A percentile compares a stretch with the other conserved stretches of the same genome.
Evolutionary conservation across 352 stramenopile genomes (phyloP).

Genomic region (Pythium phragmitis): DNA sequence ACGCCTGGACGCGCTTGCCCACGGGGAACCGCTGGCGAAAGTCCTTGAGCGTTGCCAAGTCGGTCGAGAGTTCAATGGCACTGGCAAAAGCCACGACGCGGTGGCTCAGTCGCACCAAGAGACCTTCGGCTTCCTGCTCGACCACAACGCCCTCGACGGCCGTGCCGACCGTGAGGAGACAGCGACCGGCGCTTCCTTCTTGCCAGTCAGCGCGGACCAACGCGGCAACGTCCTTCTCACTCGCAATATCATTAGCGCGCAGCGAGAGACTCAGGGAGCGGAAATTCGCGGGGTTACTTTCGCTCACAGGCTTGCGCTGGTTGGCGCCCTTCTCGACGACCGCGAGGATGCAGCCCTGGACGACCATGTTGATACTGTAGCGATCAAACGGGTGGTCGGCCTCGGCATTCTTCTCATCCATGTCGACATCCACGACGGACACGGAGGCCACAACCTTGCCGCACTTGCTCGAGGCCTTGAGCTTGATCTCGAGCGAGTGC

Average conservation of each 20-base stretch:
- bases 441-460: conserved; percentile 78
- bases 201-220: conserved; percentile 79
- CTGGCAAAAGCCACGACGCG: conserved; percentile 63
- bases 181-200: conserved; percentile 60
- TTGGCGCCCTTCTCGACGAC: conserved; percentile 77
- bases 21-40: conserved; percentile 76
- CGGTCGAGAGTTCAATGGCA: conserved; percentile 64
- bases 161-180: conserved; percentile 61
- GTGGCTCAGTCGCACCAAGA: conserved; percentile 74
- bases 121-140: conserved; percentile 50
- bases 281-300: conserved; percentile 74
- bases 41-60: conserved; percentile 50
- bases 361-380: conserved; percentile 72
- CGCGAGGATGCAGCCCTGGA: conserved; percentile 67
- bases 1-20: conserved; percentile 70
- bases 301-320: conserved; percentile 82
- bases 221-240: conserved; percentile 31
- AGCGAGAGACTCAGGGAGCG: conserved; percentile 72
- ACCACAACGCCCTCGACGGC: conserved; percentile 68
- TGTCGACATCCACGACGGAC: conserved; percentile 84
- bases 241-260: conserved; percentile 46
- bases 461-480: conserved; percentile 69
- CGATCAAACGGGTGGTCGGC: conserved; percentile 79
- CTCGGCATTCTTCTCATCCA: conserved; percentile 3
- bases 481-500: conserved; percentile 78